Percentiles rank a stretch among this genome's conserved stretches.
phyloP scores from a whole-genome alignment of 768 basidiomycete species.

The Lanmaoa pseudosensibilis region DNA sequence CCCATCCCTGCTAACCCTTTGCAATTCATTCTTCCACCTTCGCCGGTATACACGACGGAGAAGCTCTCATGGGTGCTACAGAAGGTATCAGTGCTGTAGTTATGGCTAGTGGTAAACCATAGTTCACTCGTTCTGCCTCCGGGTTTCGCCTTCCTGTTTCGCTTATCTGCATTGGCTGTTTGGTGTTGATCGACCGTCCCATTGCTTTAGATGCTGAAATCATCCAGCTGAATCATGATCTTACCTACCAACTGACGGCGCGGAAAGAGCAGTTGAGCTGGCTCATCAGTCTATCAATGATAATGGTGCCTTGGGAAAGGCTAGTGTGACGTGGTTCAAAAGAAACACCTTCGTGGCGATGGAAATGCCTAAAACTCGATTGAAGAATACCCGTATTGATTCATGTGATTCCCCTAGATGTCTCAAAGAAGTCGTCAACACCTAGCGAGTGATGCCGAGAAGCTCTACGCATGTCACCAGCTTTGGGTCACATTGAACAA shows the following conservation, averaged over 20 bases:
- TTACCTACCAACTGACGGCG: constrained; percentile 72
- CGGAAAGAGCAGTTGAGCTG: constrained; percentile 76
- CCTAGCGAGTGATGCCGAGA: constrained; percentile 82
- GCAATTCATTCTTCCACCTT: constrained; percentile 75
- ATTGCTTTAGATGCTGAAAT: constrained; percentile 55
- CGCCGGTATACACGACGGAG: constrained; percentile 64
- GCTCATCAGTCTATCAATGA: constrained; percentile 89
- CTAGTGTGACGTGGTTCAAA: constrained; percentile 27
- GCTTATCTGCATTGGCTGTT: neutral
- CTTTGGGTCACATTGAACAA: constrained; percentile 81
- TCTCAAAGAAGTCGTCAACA: constrained; percentile 75
- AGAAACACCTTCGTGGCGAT: neutral
- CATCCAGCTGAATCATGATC: constrained; percentile 74
- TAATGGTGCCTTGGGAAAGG: constrained; percentile 78
- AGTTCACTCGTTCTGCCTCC: neutral
- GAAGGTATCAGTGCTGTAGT: constrained; percentile 72
- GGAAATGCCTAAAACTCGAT: neutral
- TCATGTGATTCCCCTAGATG: constrained; percentile 49
- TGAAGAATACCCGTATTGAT: constrained; percentile 2
- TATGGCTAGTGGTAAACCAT: constrained; percentile 63
- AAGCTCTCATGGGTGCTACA: constrained; percentile 76
- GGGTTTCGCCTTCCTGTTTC: neutral
- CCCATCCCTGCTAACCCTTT: constrained; percentile 75
- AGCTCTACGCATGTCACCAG: constrained; percentile 75
- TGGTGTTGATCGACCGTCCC: neutral